These are phyloP conservation scores for Fraxinus nigra DNA, from an alignment of 305 asterid species.

Conservation along the genomic window DNA sequence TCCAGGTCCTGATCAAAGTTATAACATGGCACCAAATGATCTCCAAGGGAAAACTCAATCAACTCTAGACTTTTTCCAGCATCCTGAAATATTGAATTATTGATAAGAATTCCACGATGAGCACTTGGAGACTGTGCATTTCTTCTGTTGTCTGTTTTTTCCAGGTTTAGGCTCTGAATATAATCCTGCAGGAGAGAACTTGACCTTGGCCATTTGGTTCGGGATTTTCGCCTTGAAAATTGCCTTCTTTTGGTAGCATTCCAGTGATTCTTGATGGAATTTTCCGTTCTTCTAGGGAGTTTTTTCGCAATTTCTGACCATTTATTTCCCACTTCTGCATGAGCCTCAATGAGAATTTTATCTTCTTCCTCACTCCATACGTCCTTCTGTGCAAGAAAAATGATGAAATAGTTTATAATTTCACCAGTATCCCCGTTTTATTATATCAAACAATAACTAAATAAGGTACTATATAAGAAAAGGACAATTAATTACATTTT, in stretches of 20 bases:
- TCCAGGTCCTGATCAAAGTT: constrained; percentile 43
- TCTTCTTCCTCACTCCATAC: constrained; percentile 84
- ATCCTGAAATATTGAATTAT: not conserved
- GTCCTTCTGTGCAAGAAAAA: constrained; percentile 53
- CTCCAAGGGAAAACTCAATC: constrained; percentile 22
- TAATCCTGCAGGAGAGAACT: constrained; percentile 68
- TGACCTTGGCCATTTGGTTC: constrained; percentile 70
- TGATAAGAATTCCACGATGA: constrained; percentile 2
- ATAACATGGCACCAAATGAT: constrained; percentile 25
- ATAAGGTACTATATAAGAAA: not conserved
- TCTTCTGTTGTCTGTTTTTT: constrained; percentile 28
- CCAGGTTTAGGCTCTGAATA: constrained; percentile 54
- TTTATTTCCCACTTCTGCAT: constrained; percentile 67
- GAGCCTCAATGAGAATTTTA: constrained; percentile 57
- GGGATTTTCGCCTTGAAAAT: constrained; percentile 58
- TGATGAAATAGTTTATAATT: not conserved
- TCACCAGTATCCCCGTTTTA: not conserved
- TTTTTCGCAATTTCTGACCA: constrained; percentile 90
- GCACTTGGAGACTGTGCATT: constrained; percentile 15
- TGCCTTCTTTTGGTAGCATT: constrained; percentile 84
- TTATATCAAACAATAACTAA: not conserved
- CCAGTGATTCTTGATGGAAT: constrained; percentile 96
- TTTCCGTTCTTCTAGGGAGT: constrained; percentile 77
- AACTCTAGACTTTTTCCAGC: constrained; percentile 12
- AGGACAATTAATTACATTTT: not conserved